These are phyloP conservation scores for Pleurotus eryngii DNA, from an alignment of 768 basidiomycete genomes.

Conservation along the genomic window DNA sequence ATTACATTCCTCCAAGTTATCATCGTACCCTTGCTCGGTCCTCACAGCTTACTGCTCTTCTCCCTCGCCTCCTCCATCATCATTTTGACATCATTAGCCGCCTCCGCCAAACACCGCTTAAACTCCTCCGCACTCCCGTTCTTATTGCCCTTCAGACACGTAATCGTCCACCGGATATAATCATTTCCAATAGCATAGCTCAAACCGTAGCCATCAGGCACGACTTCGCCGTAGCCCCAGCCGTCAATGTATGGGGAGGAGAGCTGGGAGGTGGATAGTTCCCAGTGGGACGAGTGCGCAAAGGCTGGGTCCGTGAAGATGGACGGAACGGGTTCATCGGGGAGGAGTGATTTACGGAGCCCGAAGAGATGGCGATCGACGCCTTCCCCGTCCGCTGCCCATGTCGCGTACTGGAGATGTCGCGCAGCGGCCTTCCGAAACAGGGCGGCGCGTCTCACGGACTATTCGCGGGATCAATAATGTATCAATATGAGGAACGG, in stretches of 20 bases:
- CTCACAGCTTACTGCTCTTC: conserved; percentile 30
- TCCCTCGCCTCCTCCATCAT: conserved; percentile 70
- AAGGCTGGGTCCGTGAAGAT: conserved; percentile 77
- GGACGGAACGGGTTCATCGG: conserved; percentile 49
- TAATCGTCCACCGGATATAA: conserved; percentile 89
- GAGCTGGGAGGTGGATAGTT: conserved; percentile 87
- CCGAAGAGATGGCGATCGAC: conserved; percentile 97
- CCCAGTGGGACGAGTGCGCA: conserved; percentile 79
- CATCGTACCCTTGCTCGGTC: conserved; percentile 22
- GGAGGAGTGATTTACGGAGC: conserved; percentile 72
- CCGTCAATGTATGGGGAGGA: conserved; percentile 81
- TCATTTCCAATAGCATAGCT: conserved; percentile 86
- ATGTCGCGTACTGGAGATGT: conserved; percentile 82
- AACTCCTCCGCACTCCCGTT: conserved; percentile 44
- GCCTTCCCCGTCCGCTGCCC: conserved; percentile 93
- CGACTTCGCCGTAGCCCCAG: conserved; percentile 98
- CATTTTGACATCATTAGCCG: conserved; percentile 70
- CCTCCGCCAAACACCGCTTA: conserved; percentile 72
- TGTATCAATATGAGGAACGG: background rate
- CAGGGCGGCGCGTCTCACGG: conserved; percentile 46
- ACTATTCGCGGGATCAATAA: conserved; percentile 42
- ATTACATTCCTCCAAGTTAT: no score
- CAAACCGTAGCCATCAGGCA: conserved; percentile 87
- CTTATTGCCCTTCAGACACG: conserved; percentile 47
- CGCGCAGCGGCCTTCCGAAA: conserved; percentile 76